These are phyloP conservation scores for Cinnamomum chago DNA, from an alignment of 164 flowering plant genomes.

Conservation along the genomic window DNA sequence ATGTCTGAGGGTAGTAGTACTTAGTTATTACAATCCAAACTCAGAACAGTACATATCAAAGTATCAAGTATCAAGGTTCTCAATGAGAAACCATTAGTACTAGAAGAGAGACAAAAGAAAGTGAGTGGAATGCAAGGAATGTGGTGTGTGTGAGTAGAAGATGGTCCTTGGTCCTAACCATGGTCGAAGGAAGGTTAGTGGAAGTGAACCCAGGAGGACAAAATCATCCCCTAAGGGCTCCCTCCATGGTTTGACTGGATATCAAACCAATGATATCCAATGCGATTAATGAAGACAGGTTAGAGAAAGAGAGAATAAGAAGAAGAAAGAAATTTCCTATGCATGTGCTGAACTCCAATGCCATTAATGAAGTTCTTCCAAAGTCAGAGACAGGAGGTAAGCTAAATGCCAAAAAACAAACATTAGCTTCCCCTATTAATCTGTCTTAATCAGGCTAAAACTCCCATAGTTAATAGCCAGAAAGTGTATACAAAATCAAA, in stretches of 20 bases:
- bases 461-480: slow-evolving; percentile 13
- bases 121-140: background rate
- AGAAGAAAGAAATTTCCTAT: background rate
- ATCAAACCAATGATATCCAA: no score
- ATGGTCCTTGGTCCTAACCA: slow-evolving; percentile 11
- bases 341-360: slow-evolving; percentile 8
- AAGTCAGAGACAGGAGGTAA: slow-evolving; percentile 3
- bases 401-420: slow-evolving; percentile 20
- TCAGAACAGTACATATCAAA: background rate
- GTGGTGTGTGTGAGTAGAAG: slow-evolving; percentile 3
- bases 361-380: slow-evolving; percentile 14
- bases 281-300: background rate
- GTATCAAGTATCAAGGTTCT: slow-evolving; percentile 10
- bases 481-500: background rate
- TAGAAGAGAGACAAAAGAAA: background rate
- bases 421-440: slow-evolving; percentile 1
- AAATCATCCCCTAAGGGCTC: slow-evolving; percentile 11
- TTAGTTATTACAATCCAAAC: slow-evolving; percentile 11
- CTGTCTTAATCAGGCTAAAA: slow-evolving; percentile 8
- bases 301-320: background rate
- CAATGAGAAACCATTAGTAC: background rate
- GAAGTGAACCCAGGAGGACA: slow-evolving; percentile 11
- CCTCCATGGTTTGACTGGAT: background rate
- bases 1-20: background rate
- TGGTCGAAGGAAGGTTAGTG: slow-evolving; percentile 6